These are phyloP conservation scores for Artemisia annua DNA, from an alignment of 129 eudicot genomes.

Conservation along the genomic window DNA sequence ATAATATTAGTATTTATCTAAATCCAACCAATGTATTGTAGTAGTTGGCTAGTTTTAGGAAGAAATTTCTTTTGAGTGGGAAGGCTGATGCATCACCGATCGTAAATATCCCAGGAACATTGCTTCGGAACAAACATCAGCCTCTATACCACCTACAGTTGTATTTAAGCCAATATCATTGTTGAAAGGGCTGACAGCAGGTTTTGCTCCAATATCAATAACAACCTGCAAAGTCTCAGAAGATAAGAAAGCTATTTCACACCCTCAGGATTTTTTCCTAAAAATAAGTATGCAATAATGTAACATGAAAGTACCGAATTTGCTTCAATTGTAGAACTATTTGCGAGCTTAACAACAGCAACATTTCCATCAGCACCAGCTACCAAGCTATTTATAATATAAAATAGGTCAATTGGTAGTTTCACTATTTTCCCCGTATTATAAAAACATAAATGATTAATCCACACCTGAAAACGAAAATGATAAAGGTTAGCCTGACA, in stretches of 20 bases:
- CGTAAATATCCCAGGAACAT: slow-evolving; percentile 80
- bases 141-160: slow-evolving; percentile 91
- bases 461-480: too few relatives aligned
- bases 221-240: slow-evolving; percentile 55
- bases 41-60: slow-evolving; percentile 9
- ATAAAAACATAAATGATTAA: too few relatives aligned
- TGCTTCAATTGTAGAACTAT: slow-evolving; percentile 83
- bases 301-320: slow-evolving; percentile 58
- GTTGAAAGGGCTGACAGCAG: slow-evolving; percentile 78
- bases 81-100: slow-evolving; percentile 98
- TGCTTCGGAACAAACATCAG: slow-evolving; percentile 87
- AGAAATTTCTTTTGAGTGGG: slow-evolving; percentile 66
- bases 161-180: slow-evolving; percentile 58
- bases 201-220: slow-evolving; percentile 95
- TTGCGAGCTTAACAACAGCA: slow-evolving; percentile 72
- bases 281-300: neutral
- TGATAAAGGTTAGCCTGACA: too few relatives aligned
- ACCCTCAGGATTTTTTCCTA: neutral
- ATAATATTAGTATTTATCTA: neutral
- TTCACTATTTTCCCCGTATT: too few relatives aligned
- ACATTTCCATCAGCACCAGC: slow-evolving; percentile 89
- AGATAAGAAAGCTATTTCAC: neutral
- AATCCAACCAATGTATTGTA: neutral
- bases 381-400: slow-evolving; percentile 66
- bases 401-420: too few relatives aligned